Conservation (phyloP, 129 eudicot species). For the Chrysanthemum seticuspe region DNA sequence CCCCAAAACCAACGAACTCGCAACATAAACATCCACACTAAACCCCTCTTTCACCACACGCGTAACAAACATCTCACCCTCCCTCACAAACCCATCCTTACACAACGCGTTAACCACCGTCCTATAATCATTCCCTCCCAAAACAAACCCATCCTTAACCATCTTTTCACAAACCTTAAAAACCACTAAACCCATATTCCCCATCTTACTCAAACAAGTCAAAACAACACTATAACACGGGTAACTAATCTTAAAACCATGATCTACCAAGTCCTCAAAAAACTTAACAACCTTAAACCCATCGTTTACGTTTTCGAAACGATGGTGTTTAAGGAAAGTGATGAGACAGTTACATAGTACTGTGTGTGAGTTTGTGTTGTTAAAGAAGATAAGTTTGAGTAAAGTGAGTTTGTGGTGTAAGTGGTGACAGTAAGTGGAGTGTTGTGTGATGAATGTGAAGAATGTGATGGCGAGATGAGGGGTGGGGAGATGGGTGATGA, state of each 20-base stretch:
- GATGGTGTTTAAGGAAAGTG: conserved; percentile 32
- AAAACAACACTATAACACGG: conserved; percentile 46
- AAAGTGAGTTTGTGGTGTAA: conserved; percentile 25
- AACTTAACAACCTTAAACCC: conserved; percentile 26
- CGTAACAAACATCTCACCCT: conserved; percentile 35
- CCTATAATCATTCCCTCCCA: conserved; percentile 30
- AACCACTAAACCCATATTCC: conserved; percentile 31
- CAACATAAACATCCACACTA: conserved; percentile 36
- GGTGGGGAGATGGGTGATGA: conserved; percentile 29
- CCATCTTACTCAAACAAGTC: conserved; percentile 41
- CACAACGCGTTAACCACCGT: conserved; percentile 38
- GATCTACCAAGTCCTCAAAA: conserved; percentile 28
- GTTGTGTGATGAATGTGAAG: conserved; percentile 41
- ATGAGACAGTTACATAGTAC: conserved; percentile 29
- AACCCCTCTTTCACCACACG: conserved; percentile 37
- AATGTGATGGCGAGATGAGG: conserved; percentile 21
- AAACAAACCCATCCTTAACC: conserved; percentile 39
- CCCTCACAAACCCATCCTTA: conserved; percentile 36
- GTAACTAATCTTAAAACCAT: conserved; percentile 34
- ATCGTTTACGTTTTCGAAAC: conserved; percentile 15
- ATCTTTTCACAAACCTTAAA: conserved; percentile 38
- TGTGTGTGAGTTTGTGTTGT: conserved; percentile 2
- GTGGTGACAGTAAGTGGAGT: conserved; percentile 40
- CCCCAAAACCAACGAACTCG: conserved; percentile 44
- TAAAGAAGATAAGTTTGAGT: conserved; percentile 18